Base-by-base conservation (phyloP, 1,139 yeast species). In the Candida labiduridarum region DNA sequence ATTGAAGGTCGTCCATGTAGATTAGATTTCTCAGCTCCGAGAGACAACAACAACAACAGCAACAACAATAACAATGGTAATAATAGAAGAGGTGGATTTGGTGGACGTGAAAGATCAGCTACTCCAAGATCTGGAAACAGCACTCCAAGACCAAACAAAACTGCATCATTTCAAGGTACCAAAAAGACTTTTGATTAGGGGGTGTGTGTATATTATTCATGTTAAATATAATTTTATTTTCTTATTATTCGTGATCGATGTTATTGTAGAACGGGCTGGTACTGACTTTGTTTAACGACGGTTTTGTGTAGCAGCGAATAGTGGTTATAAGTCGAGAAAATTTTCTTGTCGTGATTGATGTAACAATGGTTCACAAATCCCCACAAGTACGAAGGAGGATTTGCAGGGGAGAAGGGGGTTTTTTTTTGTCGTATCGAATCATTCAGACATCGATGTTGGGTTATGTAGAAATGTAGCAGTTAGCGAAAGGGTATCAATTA, bases 1-100 rank as follows among this genome's bases (percentile, higher is more conserved):
- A 80, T 94, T 63, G 92, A 85, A 61, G 96, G 96, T 61, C 88
- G 99, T 79, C 84, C 97, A 56, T 88, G 95, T 63, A 89, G 99
- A 81, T 81, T 94, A 61, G 99, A 94, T 76, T 94, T 70, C 82
- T 89, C 97, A 48, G 83, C 96, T 55, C 98, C 99, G 70, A 89
- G 89, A 75, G 90, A 85, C 57, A 67, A 68, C 62, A 64, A 68
- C 65, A 60, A 80, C 61, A 65, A 65, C 64, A 64, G 64, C 56
- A 46, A 45, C 18, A 66, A 64, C 56, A 44, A 44, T n/a, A 67
- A 36, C 41, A 38, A 38, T n/a, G n/a, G n/a, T 29, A 38, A 38
- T 27, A 61, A 61, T 53, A 65, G 76, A 52, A 46, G 58, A 41
- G 72, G 75, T 53, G 66, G 66, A 36, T 57, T 58, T 39, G 63